Evolutionary conservation across 805 yeast species (phyloP), one percentile per base, ranked within the genome.

Genomic region (Jamesozyma gamospora): DNA sequence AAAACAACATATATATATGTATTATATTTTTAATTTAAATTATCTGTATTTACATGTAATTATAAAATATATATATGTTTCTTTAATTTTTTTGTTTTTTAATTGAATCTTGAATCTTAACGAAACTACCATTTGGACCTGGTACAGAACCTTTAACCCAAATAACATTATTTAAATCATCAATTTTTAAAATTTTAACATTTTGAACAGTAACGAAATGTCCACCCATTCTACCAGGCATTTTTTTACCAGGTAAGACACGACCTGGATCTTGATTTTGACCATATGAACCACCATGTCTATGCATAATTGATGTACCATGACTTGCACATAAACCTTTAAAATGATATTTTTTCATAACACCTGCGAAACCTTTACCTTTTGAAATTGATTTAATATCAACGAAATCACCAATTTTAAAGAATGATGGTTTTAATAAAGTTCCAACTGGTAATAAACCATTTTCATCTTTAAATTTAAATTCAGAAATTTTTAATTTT

Each of bases 331-430:
- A 74, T 62, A 83, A 75, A 71, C 98, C 98, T 34, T 67, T 68
- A 66, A 90, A 92, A 11, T 85, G 83, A 70, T 82, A 82, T 65
- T 95, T 79, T 62, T 90, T 90, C 96, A 92, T 92, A 18, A 90
- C 97, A 76, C 98, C 98, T 17, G 88, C 85, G 60, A 86, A 86
- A 10, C 98, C 98, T 64, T 92, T 92, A 64, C 98, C 98, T 60
- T 86, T 90, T 38, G 88, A 70, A 15, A 72, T 70, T 13, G 88
- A 82, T 57, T 77, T 72, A 39, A 86, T 66, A 58, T 92, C 98
- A 21, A 92, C 88, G 43, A 66, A 73, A 61, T 86, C 92, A 25
- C 96, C 97, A 14, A 66, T 69, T 41, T 77, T 72, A 60, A 90
- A 90, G 62, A 81, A 88, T 55, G 85, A 87, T 2, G 96, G 95